Conservation (phyloP, 129 eudicot genomes). For the Artemisia argyi region DNA sequence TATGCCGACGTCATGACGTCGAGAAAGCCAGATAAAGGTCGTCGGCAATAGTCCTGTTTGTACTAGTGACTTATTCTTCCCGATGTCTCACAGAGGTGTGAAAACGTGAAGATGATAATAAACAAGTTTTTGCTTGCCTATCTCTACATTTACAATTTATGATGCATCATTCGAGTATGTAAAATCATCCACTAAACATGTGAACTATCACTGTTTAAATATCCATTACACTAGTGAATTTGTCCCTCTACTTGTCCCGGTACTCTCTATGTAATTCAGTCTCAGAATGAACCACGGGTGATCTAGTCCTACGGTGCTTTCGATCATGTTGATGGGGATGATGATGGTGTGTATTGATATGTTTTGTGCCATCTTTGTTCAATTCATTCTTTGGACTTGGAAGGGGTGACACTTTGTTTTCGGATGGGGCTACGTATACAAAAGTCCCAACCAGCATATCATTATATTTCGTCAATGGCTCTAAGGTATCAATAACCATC, state of each 20-base stretch:
- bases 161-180: too few species aligned
- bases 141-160: too few species aligned
- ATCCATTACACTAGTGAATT: slow-evolving; percentile 30
- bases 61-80: too few species aligned
- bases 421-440: slow-evolving; percentile 60
- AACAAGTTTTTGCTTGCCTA: too few species aligned
- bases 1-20: too few species aligned
- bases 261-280: slow-evolving; percentile 26
- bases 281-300: slow-evolving; percentile 34
- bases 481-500: slow-evolving; percentile 50
- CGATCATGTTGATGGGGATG: slow-evolving; percentile 39
- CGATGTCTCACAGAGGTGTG: too few species aligned
- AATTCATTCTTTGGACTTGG: slow-evolving; percentile 21
- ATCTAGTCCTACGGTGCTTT: slow-evolving; percentile 35
- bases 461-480: slow-evolving; percentile 45
- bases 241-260: too few species aligned
- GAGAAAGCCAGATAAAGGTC: too few species aligned
- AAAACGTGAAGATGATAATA: too few species aligned
- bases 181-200: too few species aligned
- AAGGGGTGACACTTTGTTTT: slow-evolving; percentile 16
- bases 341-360: slow-evolving; percentile 33
- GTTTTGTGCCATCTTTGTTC: slow-evolving; percentile 24
- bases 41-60: too few species aligned
- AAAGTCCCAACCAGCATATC: slow-evolving; percentile 54
- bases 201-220: too few species aligned